Base-by-base conservation (phyloP, 2,329 filamentous ascomycete species). In the Elsinoe arachidis region DNA sequence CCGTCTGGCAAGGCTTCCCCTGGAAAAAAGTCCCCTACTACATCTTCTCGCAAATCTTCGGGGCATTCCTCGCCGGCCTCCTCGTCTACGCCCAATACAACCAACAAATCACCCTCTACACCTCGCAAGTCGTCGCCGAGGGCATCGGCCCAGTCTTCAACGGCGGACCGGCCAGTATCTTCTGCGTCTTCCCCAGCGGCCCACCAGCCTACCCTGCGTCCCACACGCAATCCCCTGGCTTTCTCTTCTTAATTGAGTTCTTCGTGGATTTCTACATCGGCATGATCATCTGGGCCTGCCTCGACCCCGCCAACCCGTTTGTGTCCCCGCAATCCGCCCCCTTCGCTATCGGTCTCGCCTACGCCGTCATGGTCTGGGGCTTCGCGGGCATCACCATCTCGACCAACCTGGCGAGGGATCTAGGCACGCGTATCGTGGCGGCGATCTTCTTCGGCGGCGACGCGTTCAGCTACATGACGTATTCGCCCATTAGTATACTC, bases 281-380 rank as follows among this genome's bases (percentile, higher is more conserved):
- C 26, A 72, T 83, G 58, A 69, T 82, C 12, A 82, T 83, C 65
- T 83, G 80, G 80, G 74, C 80, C 6, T 72, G 71, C 46, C 71
- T 82, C 33, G 81, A 84, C 66, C 78, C 78, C 0, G 78, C 79
- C 10, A 83, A 83, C 65, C 80, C 80, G 0, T 82, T 83, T 65
- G 70, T 83, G 23, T 67, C 73, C 6, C 73, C 79, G 5, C 57
- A 69, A 9, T 68, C 69, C 21, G 76, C 75, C 1, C 78, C 79
- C 3, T 80, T 80, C 61, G 72, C 76, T 35, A 82, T 83, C 61
- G 80, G 81, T 10, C 63, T 82, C 3, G 79, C 74, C 4, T 83
- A 81, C 65, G 78, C 72, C 2, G 69, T 58, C n/a, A 68, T 69
- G 63, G 59, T 80, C 41, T 83, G 80, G 79, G 79, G 77, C 2